These are phyloP conservation scores for Euphorbia schlechtendalii DNA, from an alignment of 441 rosid genomes.

Conservation along the genomic window DNA sequence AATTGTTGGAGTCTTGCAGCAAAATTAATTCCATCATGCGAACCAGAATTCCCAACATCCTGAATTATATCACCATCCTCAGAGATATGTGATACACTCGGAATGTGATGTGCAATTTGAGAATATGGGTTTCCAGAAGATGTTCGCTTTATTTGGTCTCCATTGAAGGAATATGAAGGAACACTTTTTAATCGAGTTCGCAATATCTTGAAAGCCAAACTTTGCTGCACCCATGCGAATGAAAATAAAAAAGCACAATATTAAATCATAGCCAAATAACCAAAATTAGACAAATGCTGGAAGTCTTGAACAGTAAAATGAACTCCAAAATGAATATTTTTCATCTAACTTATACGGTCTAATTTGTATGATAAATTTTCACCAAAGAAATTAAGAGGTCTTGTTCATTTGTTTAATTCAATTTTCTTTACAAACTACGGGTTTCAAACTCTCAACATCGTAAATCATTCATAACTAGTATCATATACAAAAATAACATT, in stretches of 20 bases:
- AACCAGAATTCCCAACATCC: constrained; percentile 38
- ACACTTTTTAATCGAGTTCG: constrained; percentile 85
- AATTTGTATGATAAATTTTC: background rate
- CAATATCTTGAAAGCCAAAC: constrained; percentile 86
- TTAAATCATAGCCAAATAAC: background rate
- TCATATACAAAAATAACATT: background rate
- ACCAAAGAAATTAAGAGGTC: background rate
- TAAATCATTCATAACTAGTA: too few relatives aligned
- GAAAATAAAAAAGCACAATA: constrained; percentile 11
- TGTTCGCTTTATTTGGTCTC: constrained; percentile 61
- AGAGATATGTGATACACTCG: constrained; percentile 41
- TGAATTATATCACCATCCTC: constrained; percentile 66
- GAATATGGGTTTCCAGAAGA: constrained; percentile 64
- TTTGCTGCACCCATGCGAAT: constrained; percentile 55
- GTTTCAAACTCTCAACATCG: too few relatives aligned
- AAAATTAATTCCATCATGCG: constrained; percentile 77
- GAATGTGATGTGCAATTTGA: constrained; percentile 43
- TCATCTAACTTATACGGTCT: background rate
- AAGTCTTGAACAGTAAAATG: background rate
- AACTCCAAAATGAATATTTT: background rate
- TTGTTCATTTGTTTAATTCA: background rate
- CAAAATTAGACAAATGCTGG: background rate
- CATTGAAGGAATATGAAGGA: constrained; percentile 67
- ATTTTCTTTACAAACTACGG: background rate
- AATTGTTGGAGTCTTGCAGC: constrained; percentile 72